Percentiles rank a stretch among this genome's conserved stretches.
These are phyloP conservation scores for Imleria badia DNA, from an alignment of 768 basidiomycete genomes.

Conservation along the genomic window DNA sequence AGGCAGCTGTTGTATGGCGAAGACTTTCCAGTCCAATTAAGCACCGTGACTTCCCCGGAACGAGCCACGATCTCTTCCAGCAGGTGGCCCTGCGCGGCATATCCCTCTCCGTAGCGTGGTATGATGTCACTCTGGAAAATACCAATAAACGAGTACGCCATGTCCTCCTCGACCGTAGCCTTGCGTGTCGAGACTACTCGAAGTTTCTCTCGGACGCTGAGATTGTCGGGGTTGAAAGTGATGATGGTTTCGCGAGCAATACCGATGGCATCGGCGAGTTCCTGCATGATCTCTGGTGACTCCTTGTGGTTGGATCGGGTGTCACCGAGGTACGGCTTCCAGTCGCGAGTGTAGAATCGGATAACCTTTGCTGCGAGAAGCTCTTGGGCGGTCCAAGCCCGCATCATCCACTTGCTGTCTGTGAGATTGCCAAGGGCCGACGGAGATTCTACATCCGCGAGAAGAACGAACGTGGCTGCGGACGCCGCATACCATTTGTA, in stretches of 20 bases:
- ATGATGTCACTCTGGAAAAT: slow-evolving; percentile 9
- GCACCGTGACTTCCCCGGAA: slow-evolving; percentile 4
- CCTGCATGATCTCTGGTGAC: slow-evolving; percentile 8
- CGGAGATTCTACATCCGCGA: neutral
- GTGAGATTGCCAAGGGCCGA: neutral
- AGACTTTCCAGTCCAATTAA: slow-evolving; percentile 12
- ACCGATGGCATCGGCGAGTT: slow-evolving; percentile 2
- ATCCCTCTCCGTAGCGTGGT: slow-evolving; percentile 8
- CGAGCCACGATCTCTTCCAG: slow-evolving; percentile 13
- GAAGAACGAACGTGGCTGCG: slow-evolving; percentile 1
- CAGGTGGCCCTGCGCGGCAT: slow-evolving; percentile 10
- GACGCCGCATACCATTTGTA: slow-evolving; percentile 14
- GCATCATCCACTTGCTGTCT: slow-evolving; percentile 7
- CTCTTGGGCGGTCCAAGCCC: slow-evolving; percentile 19
- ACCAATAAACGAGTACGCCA: slow-evolving; percentile 10
- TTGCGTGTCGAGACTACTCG: slow-evolving; percentile 11
- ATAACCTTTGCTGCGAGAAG: slow-evolving; percentile 9
- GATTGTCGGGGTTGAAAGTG: neutral
- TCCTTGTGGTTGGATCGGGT: slow-evolving; percentile 8
- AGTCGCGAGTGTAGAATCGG: slow-evolving; percentile 8
- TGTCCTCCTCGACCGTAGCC: slow-evolving; percentile 6
- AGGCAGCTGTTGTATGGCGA: slow-evolving; percentile 16
- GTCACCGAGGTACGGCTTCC: slow-evolving; percentile 12
- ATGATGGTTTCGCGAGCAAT: slow-evolving; percentile 2
- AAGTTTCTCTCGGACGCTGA: slow-evolving; percentile 9